Conservation (phyloP, 1,139 yeast species). For the Hemisphaericaspora xylanilytica region DNA sequence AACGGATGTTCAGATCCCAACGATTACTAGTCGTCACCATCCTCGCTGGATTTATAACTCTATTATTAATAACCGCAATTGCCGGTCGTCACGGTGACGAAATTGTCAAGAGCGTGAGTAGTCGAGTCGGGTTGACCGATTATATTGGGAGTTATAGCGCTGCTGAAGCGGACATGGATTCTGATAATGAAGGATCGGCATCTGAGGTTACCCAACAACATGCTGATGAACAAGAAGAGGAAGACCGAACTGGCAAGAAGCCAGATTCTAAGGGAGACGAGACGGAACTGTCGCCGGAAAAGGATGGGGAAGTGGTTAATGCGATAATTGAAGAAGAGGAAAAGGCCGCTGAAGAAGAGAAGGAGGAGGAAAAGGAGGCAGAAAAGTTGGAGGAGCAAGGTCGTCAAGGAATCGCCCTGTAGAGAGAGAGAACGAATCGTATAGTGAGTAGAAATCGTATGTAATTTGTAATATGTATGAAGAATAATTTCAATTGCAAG, state of each 20-base stretch:
- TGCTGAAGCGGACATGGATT: conserved; percentile 3
- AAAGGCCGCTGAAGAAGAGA: conserved; percentile 6
- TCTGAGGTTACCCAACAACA: neutral
- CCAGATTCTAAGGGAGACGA: neutral
- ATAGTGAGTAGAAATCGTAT: no score
- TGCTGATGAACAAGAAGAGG: conserved; percentile 5
- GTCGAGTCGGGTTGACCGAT: neutral
- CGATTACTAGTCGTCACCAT: conserved; percentile 22
- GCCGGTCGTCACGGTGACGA: conserved; percentile 22
- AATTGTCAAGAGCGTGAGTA: conserved; percentile 15
- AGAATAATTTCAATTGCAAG: no score
- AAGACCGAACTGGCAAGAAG: conserved; percentile 2
- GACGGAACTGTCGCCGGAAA: conserved; percentile 1
- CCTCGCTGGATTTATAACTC: conserved; percentile 20
- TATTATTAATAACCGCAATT: conserved; percentile 23
- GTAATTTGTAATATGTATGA: no score
- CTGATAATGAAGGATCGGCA: conserved; percentile 2
- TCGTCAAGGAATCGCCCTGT: no score
- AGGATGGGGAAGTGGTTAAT: conserved; percentile 1
- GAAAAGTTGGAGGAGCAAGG: no score
- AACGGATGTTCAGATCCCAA: conserved; percentile 31
- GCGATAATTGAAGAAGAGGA: conserved; percentile 4
- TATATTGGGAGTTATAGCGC: neutral
- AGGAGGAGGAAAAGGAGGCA: neutral
- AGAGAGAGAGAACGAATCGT: no score